Percentiles rank a stretch among this genome's conserved stretches.
phyloP scores from a whole-genome alignment of 257 asterid genomes.

The Penstemon barbatus region DNA sequence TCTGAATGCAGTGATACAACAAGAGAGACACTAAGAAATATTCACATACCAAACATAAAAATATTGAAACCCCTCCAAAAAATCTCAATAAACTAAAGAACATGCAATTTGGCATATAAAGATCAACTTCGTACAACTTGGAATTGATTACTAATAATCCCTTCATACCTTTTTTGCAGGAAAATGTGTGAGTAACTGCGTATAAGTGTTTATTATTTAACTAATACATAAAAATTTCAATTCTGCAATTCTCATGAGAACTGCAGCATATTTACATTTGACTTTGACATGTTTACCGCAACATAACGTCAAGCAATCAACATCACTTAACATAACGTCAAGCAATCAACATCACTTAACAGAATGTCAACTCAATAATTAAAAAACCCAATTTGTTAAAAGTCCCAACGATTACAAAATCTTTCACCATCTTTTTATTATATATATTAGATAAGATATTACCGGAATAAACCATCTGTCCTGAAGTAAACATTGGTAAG shows the following conservation, averaged over 20 bases:
- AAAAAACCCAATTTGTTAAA: too few relatives aligned
- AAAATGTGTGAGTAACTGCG: neutral
- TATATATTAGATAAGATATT: constrained; percentile 21
- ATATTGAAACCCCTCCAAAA: neutral
- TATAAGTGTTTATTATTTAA: constrained; percentile 3
- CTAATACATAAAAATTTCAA: constrained; percentile 11
- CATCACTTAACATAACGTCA: too few relatives aligned
- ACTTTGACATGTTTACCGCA: neutral
- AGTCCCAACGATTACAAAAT: too few relatives aligned
- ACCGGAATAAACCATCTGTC: constrained; percentile 89
- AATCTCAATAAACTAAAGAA: constrained; percentile 14
- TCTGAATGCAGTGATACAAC: too few relatives aligned
- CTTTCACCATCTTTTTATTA: too few relatives aligned
- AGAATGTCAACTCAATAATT: too few relatives aligned
- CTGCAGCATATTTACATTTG: constrained; percentile 8
- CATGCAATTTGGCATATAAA: neutral
- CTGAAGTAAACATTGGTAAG: constrained; percentile 62
- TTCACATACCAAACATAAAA: constrained; percentile 9
- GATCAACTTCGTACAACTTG: neutral
- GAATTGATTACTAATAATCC: neutral
- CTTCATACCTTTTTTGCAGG: too few relatives aligned
- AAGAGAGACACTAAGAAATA: neutral
- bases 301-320: too few relatives aligned
- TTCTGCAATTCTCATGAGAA: neutral
- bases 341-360: too few relatives aligned